phyloP scores from a whole-genome alignment of 2,329 filamentous ascomycete genomes.

The Ceratocystis lukuohia region DNA sequence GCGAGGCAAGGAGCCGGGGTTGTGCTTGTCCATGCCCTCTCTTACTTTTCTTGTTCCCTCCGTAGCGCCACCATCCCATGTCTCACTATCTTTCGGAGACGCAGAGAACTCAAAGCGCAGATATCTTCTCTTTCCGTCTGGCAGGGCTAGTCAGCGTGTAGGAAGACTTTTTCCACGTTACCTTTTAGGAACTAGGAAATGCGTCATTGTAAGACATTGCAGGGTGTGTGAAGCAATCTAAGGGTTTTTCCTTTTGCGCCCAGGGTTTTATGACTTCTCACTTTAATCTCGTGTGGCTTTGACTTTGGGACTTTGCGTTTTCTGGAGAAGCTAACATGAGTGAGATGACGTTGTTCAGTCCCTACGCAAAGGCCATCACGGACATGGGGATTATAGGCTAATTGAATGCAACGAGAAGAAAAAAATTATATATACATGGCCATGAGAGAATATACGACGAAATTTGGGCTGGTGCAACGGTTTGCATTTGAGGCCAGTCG shows the following conservation, averaged over 20 bases:
- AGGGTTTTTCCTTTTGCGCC: background rate
- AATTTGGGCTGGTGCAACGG: background rate
- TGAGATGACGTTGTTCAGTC: background rate
- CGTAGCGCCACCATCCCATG: background rate
- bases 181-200: background rate
- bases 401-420: too few relatives aligned
- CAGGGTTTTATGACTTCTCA: background rate
- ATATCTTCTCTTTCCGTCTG: background rate
- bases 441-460: background rate
- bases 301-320: too few relatives aligned
- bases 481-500: background rate
- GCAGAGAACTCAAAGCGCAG: background rate
- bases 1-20: background rate
- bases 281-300: background rate
- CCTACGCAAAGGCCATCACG: too few relatives aligned
- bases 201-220: constrained; percentile 3
- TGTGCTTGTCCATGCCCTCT: background rate
- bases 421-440: too few relatives aligned
- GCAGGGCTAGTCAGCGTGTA: background rate
- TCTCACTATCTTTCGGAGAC: background rate
- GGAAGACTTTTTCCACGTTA: background rate
- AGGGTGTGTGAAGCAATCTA: background rate
- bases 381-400: too few relatives aligned
- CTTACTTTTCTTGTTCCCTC: background rate
- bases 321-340: too few relatives aligned